A percentile compares a stretch with the other conserved stretches of the same genome.
Evolutionary conservation across 1,139 yeast genomes (phyloP).

Genomic region (Saccharomyces hybrid): DNA sequence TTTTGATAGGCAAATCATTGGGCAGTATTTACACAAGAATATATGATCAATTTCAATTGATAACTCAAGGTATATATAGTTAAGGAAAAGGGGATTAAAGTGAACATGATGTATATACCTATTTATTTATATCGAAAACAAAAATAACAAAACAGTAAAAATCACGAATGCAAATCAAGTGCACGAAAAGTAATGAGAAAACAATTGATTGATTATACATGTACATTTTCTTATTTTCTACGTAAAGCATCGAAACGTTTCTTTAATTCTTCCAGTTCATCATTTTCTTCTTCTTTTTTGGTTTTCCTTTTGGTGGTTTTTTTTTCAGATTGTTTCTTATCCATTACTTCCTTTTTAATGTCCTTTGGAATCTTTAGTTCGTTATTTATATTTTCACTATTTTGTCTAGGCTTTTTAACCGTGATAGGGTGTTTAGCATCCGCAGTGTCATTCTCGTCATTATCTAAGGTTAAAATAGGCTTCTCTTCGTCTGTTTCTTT

Average conservation of each 20-base stretch:
- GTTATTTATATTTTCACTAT: conserved; percentile 41
- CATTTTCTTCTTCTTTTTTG: conserved; percentile 28
- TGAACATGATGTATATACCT: too few relatives aligned
- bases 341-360: conserved; percentile 26
- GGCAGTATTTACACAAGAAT: conserved; percentile 88
- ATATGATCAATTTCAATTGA: conserved; percentile 87
- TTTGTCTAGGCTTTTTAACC: conserved; percentile 40
- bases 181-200: too few relatives aligned
- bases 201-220: not conserved
- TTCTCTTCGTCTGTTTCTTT: conserved; percentile 21
- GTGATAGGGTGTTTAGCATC: conserved; percentile 38
- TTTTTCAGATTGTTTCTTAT: conserved; percentile 16
- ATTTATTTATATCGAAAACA: too few relatives aligned
- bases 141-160: not conserved
- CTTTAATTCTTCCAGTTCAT: conserved; percentile 45
- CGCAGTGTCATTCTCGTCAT: conserved; percentile 25
- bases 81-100: conserved; percentile 14
- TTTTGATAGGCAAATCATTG: conserved; percentile 66
- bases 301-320: conserved; percentile 10
- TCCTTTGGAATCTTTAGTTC: conserved; percentile 39
- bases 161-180: not conserved
- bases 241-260: conserved; percentile 47
- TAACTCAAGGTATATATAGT: conserved; percentile 90
- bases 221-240: conserved; percentile 11
- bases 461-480: conserved; percentile 30